phyloP scores from a whole-genome alignment of 2,329 filamentous ascomycete species.

The Stagonosporopsis rhizophila region DNA sequence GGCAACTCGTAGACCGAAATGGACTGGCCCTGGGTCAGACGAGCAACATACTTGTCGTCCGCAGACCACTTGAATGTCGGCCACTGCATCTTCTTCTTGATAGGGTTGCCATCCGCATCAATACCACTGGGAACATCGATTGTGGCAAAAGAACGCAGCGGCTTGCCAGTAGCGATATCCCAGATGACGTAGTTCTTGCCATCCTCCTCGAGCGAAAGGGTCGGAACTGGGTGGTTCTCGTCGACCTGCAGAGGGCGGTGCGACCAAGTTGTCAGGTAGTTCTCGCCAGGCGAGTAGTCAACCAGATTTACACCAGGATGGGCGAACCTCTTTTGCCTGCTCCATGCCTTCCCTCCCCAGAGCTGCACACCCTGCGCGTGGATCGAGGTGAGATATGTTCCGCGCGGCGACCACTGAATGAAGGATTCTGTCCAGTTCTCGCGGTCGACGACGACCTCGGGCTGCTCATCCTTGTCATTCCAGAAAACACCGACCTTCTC shows the following conservation, averaged over 20 bases:
- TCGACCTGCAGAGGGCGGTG: slow-evolving; percentile 91
- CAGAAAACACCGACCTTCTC: slow-evolving; percentile 95
- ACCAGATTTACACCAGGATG: slow-evolving; percentile 96
- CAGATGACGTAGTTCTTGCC: slow-evolving; percentile 99
- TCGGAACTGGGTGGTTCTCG: slow-evolving; percentile 83
- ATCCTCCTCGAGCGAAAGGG: slow-evolving; percentile 80
- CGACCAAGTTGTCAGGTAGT: slow-evolving; percentile 96
- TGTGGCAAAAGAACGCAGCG: slow-evolving; percentile 91
- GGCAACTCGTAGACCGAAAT: slow-evolving; percentile 93
- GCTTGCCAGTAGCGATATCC: slow-evolving; percentile 89
- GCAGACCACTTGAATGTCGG: slow-evolving; percentile 99
- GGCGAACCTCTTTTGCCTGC: slow-evolving; percentile 88
- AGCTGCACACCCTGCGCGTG: slow-evolving; percentile 96
- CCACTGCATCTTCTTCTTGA: slow-evolving; percentile 96
- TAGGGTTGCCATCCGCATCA: slow-evolving; percentile 68
- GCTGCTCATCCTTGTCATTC: slow-evolving; percentile 94
- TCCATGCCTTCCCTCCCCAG: slow-evolving; percentile 92
- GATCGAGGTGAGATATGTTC: slow-evolving; percentile 92
- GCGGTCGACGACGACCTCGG: slow-evolving; percentile 88
- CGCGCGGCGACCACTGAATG: slow-evolving; percentile 95
- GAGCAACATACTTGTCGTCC: slow-evolving; percentile 95
- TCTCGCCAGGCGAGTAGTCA: slow-evolving; percentile 92
- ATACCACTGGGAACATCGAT: slow-evolving; percentile 75
- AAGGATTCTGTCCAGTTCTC: slow-evolving; percentile 98
- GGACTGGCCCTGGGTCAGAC: slow-evolving; percentile 84